Evolutionary conservation across 305 asterid genomes (phyloP).

Genomic region (Fraxinus sp.): DNA sequence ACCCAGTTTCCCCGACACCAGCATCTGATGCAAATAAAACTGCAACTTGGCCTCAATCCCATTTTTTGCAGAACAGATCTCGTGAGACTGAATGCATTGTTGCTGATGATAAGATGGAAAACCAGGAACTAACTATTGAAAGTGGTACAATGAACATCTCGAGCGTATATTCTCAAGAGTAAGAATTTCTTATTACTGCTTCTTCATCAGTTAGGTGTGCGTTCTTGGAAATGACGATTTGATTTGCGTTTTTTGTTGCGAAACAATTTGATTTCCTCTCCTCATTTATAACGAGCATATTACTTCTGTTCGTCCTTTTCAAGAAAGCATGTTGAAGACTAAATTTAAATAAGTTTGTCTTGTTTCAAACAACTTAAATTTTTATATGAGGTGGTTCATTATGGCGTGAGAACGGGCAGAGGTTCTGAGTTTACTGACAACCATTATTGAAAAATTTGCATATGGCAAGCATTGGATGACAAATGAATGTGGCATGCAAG

Average conservation of each 20-base stretch:
- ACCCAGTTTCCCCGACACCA: constrained; percentile 45
- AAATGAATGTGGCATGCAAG: background rate
- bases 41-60: constrained; percentile 45
- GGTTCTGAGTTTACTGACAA: background rate
- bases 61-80: constrained; percentile 34
- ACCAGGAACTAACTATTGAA: constrained; percentile 51
- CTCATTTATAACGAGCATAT: background rate
- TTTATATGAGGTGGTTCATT: background rate
- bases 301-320: background rate
- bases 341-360: background rate
- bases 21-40: constrained; percentile 44
- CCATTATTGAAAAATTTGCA: background rate
- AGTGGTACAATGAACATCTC: constrained; percentile 85
- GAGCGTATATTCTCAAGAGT: constrained; percentile 80
- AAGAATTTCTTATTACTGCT: constrained; percentile 11
- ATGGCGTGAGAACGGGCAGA: background rate
- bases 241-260: background rate
- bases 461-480: background rate
- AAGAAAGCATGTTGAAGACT: background rate
- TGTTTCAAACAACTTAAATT: background rate
- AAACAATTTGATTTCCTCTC: background rate
- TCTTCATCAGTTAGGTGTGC: background rate
- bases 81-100: constrained; percentile 34
- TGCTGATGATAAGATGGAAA: constrained; percentile 42
- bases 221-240: background rate